A percentile compares a stretch with the other conserved stretches of the same genome.
These are phyloP conservation scores for Caryopteris hybrid DNA, from an alignment of 305 asterid species.

Conservation along the genomic window DNA sequence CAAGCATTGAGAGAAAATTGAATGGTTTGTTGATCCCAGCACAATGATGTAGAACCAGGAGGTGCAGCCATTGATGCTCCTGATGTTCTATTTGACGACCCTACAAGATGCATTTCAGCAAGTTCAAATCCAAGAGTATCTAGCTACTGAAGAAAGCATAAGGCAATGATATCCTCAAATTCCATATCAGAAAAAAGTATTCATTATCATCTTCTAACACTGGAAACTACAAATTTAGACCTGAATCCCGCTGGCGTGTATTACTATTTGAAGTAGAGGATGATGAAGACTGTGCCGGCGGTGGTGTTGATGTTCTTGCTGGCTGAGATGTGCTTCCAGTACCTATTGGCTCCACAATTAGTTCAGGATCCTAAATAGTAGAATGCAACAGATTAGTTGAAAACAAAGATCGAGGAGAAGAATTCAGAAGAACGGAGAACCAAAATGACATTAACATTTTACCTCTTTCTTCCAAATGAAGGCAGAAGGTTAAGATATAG, in stretches of 20 bases:
- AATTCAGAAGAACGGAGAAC: not conserved
- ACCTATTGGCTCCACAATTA: constrained; percentile 82
- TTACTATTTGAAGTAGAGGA: constrained; percentile 49
- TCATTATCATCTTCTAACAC: constrained; percentile 13
- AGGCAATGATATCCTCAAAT: not conserved
- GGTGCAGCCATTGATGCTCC: constrained; percentile 58
- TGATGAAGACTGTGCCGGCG: constrained; percentile 47
- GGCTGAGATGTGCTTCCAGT: constrained; percentile 54
- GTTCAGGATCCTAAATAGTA: constrained; percentile 63
- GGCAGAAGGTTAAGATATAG: constrained; percentile 5
- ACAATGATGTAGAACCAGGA: constrained; percentile 57
- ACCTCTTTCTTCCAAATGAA: constrained; percentile 5
- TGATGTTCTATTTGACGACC: constrained; percentile 67
- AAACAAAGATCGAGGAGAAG: constrained; percentile 1
- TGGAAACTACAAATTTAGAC: constrained; percentile 25
- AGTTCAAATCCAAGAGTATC: constrained; percentile 1
- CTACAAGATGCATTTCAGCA: constrained; percentile 30
- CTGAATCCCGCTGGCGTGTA: constrained; percentile 51
- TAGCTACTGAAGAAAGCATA: constrained; percentile 7
- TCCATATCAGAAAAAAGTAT: not conserved
- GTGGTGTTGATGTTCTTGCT: constrained; percentile 46
- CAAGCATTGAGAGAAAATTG: constrained; percentile 96
- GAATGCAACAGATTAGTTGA: not conserved
- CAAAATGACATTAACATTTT: constrained; percentile 5
- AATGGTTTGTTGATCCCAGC: constrained; percentile 71